These are phyloP conservation scores for Verticillium nonalfalfae DNA, from an alignment of 2,329 filamentous ascomycete species.

Conservation along the genomic window DNA sequence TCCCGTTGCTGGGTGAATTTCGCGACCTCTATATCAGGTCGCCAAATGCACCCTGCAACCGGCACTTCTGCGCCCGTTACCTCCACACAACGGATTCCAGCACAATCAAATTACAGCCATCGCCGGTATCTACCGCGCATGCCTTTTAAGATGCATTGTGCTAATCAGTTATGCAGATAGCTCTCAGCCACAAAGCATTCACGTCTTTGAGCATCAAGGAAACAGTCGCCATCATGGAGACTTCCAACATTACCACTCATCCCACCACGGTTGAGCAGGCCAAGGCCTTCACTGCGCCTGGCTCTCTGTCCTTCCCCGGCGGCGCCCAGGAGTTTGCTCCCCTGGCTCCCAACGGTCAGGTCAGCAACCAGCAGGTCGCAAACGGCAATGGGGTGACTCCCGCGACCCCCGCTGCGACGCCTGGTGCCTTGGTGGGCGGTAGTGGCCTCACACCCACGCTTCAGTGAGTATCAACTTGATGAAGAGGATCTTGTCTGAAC, in stretches of 20 bases:
- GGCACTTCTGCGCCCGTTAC: slow-evolving; percentile 13
- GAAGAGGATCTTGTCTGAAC: slow-evolving; percentile 25
- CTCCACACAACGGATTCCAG: neutral
- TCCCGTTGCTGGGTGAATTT: neutral
- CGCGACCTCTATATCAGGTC: neutral
- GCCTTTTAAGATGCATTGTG: neutral
- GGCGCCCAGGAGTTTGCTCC: slow-evolving; percentile 78
- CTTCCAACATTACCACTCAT: slow-evolving; percentile 71
- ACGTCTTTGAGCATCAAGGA: neutral
- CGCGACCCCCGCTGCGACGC: slow-evolving; percentile 86
- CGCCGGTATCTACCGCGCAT: neutral
- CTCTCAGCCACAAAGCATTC: neutral
- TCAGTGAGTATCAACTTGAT: slow-evolving; percentile 74
- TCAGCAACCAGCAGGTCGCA: slow-evolving; percentile 39
- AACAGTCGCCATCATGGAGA: slow-evolving; percentile 58
- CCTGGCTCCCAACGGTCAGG: slow-evolving; percentile 33
- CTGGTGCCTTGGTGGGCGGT: slow-evolving; percentile 66
- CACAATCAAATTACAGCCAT: neutral
- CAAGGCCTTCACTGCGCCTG: slow-evolving; percentile 89
- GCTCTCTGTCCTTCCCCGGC: slow-evolving; percentile 87
- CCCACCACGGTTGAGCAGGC: slow-evolving; percentile 88
- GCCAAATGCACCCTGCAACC: neutral
- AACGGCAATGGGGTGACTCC: slow-evolving; percentile 78
- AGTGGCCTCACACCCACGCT: slow-evolving; percentile 89
- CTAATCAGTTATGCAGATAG: neutral